Evolutionary conservation across 768 basidiomycete genomes (phyloP), one percentile per base, ranked within the genome.

Genomic region (Kwoniella sp.): DNA sequence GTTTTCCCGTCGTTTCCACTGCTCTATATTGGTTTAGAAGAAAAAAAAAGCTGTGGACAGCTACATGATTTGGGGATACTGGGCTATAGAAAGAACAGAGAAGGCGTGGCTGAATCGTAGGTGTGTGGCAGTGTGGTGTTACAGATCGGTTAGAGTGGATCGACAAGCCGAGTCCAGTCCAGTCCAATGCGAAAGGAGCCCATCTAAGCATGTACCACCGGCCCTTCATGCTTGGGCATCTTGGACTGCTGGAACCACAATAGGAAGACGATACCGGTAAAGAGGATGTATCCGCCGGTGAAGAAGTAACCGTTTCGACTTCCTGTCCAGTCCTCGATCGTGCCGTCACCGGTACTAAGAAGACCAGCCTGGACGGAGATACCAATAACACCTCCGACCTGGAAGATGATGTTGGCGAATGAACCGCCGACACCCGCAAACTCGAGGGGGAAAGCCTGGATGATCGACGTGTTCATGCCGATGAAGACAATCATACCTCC

Each of bases 401-500:
- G 76, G 69, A 75, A 75, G 62, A 75, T 68, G 65, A 76, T 65
- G 37, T 78, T 69, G 54, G 73, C 69, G 55, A 78, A 71, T 1
- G 69, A 69, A 19, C 75, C 74, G 7, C 73, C 73, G 30, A 78
- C 62, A 57, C 74, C 75, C 1, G 71, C 70, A 30, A 60, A 69
- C 51, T 69, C 72, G 44, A 71, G 52, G 15, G 74, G 72, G 68
- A 73, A 69, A 22, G 62, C 54, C 48, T 68, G 64, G 46, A 71
- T 68, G 61, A 65, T 66, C 19, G 47, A 52, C n/a, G 64, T 66
- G 64, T 73, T 73, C 68, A 71, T 72, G 13, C 64, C 67, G 57
- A 77, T 74, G 64, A 75, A 77, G 53, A 77, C 36, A 47, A 75
- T 67, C 71, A 77, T 71, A 15, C 67, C 73, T 19, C 74, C 76